These are phyloP conservation scores for Eutypella sp. DNA, from an alignment of 2,329 filamentous ascomycete species.

Conservation along the genomic window DNA sequence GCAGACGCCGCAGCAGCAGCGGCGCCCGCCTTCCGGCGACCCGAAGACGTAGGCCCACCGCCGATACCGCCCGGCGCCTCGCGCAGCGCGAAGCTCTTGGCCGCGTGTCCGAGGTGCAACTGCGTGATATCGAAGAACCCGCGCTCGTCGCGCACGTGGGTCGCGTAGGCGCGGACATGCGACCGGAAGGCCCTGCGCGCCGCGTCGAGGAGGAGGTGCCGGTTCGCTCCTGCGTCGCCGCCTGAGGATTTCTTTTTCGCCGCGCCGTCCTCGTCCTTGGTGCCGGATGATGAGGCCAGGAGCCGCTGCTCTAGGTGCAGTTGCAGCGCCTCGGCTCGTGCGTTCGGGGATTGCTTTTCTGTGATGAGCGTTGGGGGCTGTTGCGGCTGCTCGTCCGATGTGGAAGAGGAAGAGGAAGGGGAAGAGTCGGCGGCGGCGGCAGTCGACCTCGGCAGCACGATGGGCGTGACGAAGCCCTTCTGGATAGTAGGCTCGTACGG, in stretches of 20 bases:
- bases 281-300: conserved; percentile 35
- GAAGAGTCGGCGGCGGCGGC: conserved; percentile 10
- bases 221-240: too few species aligned
- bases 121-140: conserved; percentile 86
- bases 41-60: conserved; percentile 47
- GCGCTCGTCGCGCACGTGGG: conserved; percentile 81
- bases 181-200: conserved; percentile 84
- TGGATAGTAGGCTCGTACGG: conserved; percentile 54
- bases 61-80: conserved; percentile 84
- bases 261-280: too few species aligned
- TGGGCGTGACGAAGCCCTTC: conserved; percentile 57
- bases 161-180: conserved; percentile 91
- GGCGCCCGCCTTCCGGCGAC: conserved; percentile 30
- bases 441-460: conserved; percentile 54
- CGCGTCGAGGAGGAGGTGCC: conserved; percentile 75
- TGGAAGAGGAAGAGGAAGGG: conserved; percentile 35
- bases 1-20: not conserved
- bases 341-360: conserved; percentile 39
- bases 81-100: conserved; percentile 86
- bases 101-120: conserved; percentile 85
- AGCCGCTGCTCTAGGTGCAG: conserved; percentile 57
- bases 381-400: not conserved
- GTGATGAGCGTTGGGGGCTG: conserved; percentile 28
- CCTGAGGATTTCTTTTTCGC: too few species aligned
- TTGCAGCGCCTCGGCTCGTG: conserved; percentile 51